Base-by-base conservation (phyloP, 768 basidiomycete species). In the Boletus rufocinnamomeus region DNA sequence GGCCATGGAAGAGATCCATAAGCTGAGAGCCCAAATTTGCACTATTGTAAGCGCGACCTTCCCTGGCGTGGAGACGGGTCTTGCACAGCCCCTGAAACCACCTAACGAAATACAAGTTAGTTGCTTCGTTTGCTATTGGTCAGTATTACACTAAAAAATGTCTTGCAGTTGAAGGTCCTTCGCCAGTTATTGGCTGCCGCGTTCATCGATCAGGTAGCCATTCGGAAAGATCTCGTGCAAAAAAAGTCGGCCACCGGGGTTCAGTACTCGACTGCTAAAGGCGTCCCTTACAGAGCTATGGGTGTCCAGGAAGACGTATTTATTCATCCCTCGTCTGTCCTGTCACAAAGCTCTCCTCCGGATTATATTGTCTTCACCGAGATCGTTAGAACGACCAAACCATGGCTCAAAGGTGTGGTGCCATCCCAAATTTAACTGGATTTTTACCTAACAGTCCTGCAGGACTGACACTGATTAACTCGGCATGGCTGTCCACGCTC, bases 1-100 rank as follows among this genome's bases (percentile, higher is more conserved):
- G 95, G 92, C 94, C 0, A 98, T 99, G 95, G 92, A 97, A 74
- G 97, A 99, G 76, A 96, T 97, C 37, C 97, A 95, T 73, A 98
- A 98, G 70, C 80, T 99, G 6, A 85, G 95, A 37, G 81, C 85
- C 0, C 97, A 99, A 67, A 88, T 99, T 56, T 89, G 84, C 65
- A 84, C 82, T 57, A 95, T 98, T 46, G 91, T 96, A 6, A 80
- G 82, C 56, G 76, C 82, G n/a, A 90, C 90, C 68, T 92, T 95
- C 62, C 83, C 88, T 4, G 83, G 80, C 5, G 72, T 80, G 6
- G 79, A 87, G 54, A 75, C 83, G 2, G 83, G 82, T 11, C 87
- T 91, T 63, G 72, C 78, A 4, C 80, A 82, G 4, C 84, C 87
- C 57, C 77, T 98, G 14, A 68, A 76, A 40, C 96, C 94, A 23